A percentile compares a stretch with the other conserved stretches of the same genome.
phyloP scores from a whole-genome alignment of 371 early-diverging fungal genomes.

The Coemansia sp. region DNA sequence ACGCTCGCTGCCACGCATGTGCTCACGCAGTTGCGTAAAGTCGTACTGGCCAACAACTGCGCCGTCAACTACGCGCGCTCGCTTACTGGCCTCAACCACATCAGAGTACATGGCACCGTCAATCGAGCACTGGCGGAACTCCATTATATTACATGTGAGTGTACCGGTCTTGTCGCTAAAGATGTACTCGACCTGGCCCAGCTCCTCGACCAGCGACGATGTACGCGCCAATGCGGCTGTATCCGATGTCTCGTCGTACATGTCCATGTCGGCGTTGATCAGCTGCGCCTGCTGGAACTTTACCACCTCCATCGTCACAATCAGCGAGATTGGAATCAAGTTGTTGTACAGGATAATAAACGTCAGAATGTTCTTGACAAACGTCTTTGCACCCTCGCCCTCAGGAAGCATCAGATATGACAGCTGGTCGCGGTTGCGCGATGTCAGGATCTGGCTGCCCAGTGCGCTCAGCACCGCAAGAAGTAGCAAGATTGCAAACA shows the following conservation, averaged over 20 bases:
- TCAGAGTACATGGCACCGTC: conserved; percentile 77
- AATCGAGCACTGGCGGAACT: conserved; percentile 82
- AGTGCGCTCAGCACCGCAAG: conserved; percentile 85
- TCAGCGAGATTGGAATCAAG: conserved; percentile 87
- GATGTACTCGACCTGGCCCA: conserved; percentile 87
- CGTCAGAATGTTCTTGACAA: conserved; percentile 70
- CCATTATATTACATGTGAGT: conserved; percentile 95
- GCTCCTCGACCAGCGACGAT: conserved; percentile 88
- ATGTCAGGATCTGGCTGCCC: conserved; percentile 63
- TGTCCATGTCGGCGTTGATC: conserved; percentile 82
- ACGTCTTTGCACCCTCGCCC: conserved; percentile 40
- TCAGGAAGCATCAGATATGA: conserved; percentile 43
- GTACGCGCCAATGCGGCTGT: conserved; percentile 85
- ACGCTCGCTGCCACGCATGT: conserved; percentile 59
- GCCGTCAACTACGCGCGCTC: conserved; percentile 65
- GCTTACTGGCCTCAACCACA: conserved; percentile 70
- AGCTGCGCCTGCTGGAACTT: conserved; percentile 77
- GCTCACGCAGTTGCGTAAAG: conserved; percentile 63
- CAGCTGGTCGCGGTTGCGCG: conserved; percentile 51
- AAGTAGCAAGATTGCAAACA: conserved; percentile 81
- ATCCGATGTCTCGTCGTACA: conserved; percentile 80
- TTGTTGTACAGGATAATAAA: conserved; percentile 89
- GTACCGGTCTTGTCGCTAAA: conserved; percentile 95
- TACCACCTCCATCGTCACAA: conserved; percentile 91
- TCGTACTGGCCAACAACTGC: conserved; percentile 64